Conservation (phyloP, 192 early-diverging fungal genomes). For the Rhizophagus clarus region DNA sequence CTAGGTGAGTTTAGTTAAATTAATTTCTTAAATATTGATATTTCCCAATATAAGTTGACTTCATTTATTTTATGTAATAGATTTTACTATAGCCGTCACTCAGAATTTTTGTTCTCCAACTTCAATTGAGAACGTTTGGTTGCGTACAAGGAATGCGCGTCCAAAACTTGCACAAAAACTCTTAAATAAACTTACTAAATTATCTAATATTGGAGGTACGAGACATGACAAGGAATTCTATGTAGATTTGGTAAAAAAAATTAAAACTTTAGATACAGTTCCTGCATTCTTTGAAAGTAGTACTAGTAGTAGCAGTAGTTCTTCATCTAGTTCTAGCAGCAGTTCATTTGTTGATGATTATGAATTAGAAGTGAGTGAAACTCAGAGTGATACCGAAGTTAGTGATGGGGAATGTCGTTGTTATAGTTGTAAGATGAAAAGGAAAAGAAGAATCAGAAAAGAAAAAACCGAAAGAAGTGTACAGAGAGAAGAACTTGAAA, state of each 20-base stretch:
- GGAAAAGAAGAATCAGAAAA: constrained; percentile 41
- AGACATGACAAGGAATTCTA: constrained; percentile 41
- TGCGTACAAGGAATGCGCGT: constrained; percentile 58
- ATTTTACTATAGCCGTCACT: constrained; percentile 78
- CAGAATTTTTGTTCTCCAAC: constrained; percentile 77
- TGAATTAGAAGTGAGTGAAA: constrained; percentile 37
- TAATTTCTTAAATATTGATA: not conserved
- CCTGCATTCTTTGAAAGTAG: constrained; percentile 51
- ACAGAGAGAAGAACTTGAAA: not conserved
- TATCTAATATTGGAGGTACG: constrained; percentile 30
- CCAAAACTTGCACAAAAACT: constrained; percentile 57
- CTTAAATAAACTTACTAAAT: constrained; percentile 39
- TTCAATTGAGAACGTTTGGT: constrained; percentile 69
- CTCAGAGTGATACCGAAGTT: constrained; percentile 50
- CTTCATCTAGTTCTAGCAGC: constrained; percentile 36
- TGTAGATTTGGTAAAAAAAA: constrained; percentile 41
- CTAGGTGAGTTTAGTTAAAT: constrained; percentile 46
- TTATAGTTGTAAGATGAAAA: constrained; percentile 56
- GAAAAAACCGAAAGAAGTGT: not conserved
- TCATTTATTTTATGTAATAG: constrained; percentile 36
- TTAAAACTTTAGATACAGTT: constrained; percentile 45
- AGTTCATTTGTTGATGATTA: constrained; percentile 16
- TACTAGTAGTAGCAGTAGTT: constrained; percentile 38
- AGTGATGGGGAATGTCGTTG: constrained; percentile 61
- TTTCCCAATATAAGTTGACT: constrained; percentile 2